A percentile compares a stretch with the other conserved stretches of the same genome.
Conservation (phyloP, 768 basidiomycete genomes). For the Tricholoma sp. region DNA sequence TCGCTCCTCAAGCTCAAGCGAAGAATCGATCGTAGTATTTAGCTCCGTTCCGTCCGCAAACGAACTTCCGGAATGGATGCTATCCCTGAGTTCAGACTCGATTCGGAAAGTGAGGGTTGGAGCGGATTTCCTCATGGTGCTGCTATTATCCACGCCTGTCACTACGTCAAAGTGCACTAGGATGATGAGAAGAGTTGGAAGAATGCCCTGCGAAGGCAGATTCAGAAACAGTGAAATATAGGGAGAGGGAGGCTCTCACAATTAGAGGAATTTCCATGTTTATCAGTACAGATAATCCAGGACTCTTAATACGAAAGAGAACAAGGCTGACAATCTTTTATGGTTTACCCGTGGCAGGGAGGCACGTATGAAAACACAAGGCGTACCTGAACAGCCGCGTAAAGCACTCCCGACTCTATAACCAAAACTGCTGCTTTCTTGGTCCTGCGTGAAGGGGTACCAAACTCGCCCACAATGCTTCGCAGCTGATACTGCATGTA, state of each 20-base stretch:
- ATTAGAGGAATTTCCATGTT: slow-evolving; percentile 5
- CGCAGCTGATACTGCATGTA: slow-evolving; percentile 1
- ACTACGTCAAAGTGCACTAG: slow-evolving; percentile 3
- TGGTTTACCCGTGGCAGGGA: neutral
- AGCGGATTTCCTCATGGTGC: too few species aligned
- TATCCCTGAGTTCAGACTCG: too few species aligned
- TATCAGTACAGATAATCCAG: slow-evolving; percentile 1
- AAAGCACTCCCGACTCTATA: slow-evolving; percentile 4
- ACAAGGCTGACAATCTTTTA: neutral
- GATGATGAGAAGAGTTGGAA: slow-evolving; percentile 4
- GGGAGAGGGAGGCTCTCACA: neutral
- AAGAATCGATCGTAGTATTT: too few species aligned
- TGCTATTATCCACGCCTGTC: neutral
- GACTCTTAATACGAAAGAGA: neutral
- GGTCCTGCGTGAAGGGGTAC: neutral
- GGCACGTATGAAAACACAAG: neutral
- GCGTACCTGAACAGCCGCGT: slow-evolving; percentile 1
- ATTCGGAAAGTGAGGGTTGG: too few species aligned
- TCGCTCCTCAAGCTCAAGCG: too few species aligned
- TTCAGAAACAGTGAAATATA: neutral
- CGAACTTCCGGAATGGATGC: too few species aligned
- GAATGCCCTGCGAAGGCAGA: neutral
- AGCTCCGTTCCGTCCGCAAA: too few species aligned
- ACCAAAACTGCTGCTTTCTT: neutral
- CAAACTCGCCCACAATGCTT: neutral